These are phyloP conservation scores for Xylaria flabelliformis DNA, from an alignment of 495 filamentous ascomycete species.

Conservation along the genomic window DNA sequence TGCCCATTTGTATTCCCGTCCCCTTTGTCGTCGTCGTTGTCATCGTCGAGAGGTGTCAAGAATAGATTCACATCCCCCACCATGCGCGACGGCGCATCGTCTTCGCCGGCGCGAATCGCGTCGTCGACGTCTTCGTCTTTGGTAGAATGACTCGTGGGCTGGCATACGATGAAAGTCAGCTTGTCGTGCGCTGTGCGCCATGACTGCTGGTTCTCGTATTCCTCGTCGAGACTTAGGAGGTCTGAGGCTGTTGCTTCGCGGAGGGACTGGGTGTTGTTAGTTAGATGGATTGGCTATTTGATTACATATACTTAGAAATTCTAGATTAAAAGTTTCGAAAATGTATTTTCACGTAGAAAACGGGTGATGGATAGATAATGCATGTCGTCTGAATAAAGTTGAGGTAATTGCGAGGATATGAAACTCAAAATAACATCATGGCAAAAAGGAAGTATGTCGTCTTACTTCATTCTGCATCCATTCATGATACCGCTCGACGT, in stretches of 20 bases:
- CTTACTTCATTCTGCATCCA: conserved; percentile 90
- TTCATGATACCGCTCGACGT: conserved; percentile 81
- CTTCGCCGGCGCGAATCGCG: conserved; percentile 40
- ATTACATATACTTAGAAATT: background rate
- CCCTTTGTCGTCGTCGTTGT: conserved; percentile 32
- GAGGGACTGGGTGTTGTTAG: conserved; percentile 64
- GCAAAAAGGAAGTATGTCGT: background rate
- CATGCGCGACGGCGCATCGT: conserved; percentile 67
- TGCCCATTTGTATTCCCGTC: background rate
- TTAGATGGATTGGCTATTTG: background rate
- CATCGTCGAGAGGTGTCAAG: conserved; percentile 58
- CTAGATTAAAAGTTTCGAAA: background rate
- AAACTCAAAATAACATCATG: background rate
- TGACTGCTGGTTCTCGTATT: conserved; percentile 82
- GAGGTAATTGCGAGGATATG: background rate
- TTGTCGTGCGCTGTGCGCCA: conserved; percentile 82
- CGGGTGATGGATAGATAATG: background rate
- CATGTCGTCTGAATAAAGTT: background rate
- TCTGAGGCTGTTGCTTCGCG: conserved; percentile 86
- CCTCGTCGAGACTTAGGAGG: conserved; percentile 74
- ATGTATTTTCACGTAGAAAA: background rate
- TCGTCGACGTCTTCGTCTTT: background rate
- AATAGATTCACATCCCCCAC: conserved; percentile 90
- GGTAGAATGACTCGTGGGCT: conserved; percentile 18
- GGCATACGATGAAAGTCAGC: conserved; percentile 74